Evolutionary conservation across 495 filamentous ascomycete species (phyloP).

Genomic region (Neurospora tetrasperma): DNA sequence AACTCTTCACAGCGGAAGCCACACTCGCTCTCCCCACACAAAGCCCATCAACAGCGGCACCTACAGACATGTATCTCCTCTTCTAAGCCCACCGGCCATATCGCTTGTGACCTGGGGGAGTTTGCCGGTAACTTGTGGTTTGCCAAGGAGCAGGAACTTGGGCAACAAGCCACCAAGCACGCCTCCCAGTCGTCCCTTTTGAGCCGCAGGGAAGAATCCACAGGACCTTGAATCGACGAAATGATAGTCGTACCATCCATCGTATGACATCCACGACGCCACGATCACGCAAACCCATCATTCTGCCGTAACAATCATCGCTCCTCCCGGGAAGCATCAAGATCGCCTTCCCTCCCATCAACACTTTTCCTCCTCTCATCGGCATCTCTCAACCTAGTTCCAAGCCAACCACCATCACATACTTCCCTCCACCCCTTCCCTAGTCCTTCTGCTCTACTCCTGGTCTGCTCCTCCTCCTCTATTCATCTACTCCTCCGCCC

Average conservation of each 20-base stretch:
- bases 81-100: background rate
- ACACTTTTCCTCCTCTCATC: background rate
- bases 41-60: background rate
- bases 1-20: background rate
- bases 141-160: fast-evolving
- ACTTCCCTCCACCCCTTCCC: background rate
- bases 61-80: background rate
- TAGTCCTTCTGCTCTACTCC: background rate
- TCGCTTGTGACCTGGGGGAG: background rate
- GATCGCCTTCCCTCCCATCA: background rate
- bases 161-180: background rate
- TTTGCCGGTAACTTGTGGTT: background rate
- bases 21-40: background rate
- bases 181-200: background rate
- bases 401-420: background rate
- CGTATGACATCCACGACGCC: background rate
- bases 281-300: background rate
- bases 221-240: background rate
- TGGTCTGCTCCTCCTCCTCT: too few relatives aligned
- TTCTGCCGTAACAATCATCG: too few relatives aligned
- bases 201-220: background rate
- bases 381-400: background rate
- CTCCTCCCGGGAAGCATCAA: too few relatives aligned
- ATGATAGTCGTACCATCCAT: background rate
- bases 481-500: too few relatives aligned